Base-by-base conservation (phyloP, 2,329 filamentous ascomycete genomes). In the Myotisia sp. region DNA sequence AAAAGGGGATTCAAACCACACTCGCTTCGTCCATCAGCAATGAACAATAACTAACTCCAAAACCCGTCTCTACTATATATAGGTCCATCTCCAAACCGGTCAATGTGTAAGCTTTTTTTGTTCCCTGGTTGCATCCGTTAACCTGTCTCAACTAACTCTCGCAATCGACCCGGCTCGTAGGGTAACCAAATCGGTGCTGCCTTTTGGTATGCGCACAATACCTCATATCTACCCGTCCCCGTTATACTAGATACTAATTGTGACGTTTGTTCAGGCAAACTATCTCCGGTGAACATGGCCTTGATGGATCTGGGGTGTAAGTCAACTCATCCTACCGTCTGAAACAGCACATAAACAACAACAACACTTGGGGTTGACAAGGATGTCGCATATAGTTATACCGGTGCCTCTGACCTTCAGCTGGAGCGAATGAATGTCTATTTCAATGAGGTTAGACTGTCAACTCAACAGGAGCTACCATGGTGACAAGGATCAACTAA, bases 151-250 rank as follows among this genome's bases (percentile, higher is more conserved):
- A 31, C 29, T 31, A 18, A 16, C 41, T 35, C 38, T 44, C 45
- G 39, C 49, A 42, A 14, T 68, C 56, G 38, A 41, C 44, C 41
- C 40, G 20, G 40, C 33, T 46, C 37, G 52, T 55, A 94, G 87
- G 90, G 90, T 76, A 98, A 98, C 81, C 90, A 98, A 83, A 93
- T 95, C 54, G 90, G 90, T 87, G 90, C 90, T 73, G 90, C 90
- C 68, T 98, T 98, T 76, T 98, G 90, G 79, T 83, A 67, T 51
- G 75, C 69, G 47, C 21, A 42, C 33, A 18, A 14, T 13, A 10
- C 13, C 29, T 26, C 28, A 26, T 27, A 19, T 23, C n/a, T 14
- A n/a, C 16, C 6, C 17, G 23, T 19, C n/a, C n/a, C n/a, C n/a
- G n/a, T n/a, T n/a, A n/a, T n/a, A n/a, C 20, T 10, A n/a, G 20